Conservation (phyloP, 768 basidiomycete genomes). For the Lentinula aciculospora region DNA sequence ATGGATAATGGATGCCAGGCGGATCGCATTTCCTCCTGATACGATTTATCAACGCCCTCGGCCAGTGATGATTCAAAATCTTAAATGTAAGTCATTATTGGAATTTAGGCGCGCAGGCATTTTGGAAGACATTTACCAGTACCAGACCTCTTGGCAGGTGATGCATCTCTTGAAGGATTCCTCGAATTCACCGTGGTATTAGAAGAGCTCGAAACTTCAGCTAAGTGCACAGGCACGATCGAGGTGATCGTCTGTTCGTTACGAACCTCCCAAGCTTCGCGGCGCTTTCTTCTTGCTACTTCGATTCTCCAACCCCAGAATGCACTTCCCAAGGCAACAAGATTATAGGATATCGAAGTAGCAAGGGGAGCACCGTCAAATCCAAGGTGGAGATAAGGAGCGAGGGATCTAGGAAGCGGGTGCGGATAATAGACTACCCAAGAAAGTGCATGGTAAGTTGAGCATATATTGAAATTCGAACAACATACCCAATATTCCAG, state of each 20-base stretch:
- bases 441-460: constrained; percentile 55
- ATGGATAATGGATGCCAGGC: constrained; percentile 79
- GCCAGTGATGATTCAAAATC: not conserved
- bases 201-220: not conserved
- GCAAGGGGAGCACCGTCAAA: constrained; percentile 92
- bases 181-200: not conserved
- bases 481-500: constrained; percentile 18
- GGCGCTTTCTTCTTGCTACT: not conserved
- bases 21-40: constrained; percentile 25
- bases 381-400: constrained; percentile 54
- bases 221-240: not conserved
- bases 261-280: not conserved
- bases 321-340: constrained; percentile 44
- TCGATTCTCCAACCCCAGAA: constrained; percentile 2
- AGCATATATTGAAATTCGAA: too few species aligned
- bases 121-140: not conserved
- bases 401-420: constrained; percentile 22
- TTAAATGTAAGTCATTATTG: not conserved
- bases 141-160: not conserved
- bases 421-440: constrained; percentile 53
- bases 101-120: not conserved
- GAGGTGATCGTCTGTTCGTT: not conserved
- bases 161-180: not conserved
- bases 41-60: not conserved
- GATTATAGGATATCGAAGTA: constrained; percentile 82